phyloP scores from a whole-genome alignment of 1,284 basidiomycete genomes.

The Golubevia pallescens region DNA sequence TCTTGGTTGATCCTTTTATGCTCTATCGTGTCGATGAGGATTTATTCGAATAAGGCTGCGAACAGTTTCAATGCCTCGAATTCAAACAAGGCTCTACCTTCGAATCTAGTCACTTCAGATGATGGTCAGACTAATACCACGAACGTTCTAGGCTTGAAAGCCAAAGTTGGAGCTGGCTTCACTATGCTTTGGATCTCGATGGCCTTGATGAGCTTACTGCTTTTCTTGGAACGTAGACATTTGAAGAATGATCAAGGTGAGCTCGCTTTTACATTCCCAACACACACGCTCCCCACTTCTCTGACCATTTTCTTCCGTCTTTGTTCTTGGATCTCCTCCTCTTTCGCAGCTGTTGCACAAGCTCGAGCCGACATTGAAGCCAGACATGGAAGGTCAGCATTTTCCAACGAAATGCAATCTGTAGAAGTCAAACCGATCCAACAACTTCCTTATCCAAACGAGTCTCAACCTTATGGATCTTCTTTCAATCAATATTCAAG shows the following conservation, averaged over 20 bases:
- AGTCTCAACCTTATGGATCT: no score
- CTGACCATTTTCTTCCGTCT: no score
- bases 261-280: no score
- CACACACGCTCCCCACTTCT: no score
- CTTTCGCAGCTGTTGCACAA: neutral
- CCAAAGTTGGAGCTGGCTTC: neutral
- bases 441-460: neutral
- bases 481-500: no score
- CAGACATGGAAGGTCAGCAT: neutral
- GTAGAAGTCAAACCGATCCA: neutral
- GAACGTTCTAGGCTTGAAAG: neutral
- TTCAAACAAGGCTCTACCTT: neutral
- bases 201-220: neutral
- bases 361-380: neutral
- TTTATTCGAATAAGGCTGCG: neutral
- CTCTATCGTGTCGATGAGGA: neutral
- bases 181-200: neutral
- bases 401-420: neutral
- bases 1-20: neutral
- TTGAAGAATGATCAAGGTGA: neutral
- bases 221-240: neutral
- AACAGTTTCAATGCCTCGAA: neutral
- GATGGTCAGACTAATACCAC: neutral
- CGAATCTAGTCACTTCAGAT: neutral
- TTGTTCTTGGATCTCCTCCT: no score